Base-by-base conservation (phyloP, 345 rosid species). In the Eucalyptus erythrocorys region DNA sequence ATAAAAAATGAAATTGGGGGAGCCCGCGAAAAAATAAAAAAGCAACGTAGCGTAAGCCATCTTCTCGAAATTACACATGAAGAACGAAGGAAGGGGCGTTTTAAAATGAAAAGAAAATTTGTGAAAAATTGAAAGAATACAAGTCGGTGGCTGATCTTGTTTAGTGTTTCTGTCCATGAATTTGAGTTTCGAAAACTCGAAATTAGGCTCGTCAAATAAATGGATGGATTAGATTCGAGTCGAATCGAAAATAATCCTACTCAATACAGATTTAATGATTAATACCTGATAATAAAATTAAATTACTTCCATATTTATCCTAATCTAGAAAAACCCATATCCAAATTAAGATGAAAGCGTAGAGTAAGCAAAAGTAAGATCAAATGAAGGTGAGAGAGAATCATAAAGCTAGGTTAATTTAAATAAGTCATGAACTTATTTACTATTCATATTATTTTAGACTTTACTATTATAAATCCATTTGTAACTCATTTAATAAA, bases 281-380 rank as follows among this genome's bases (percentile, higher is more conserved):
- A 51, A 19, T 51, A 19, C 1, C 2, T 1, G 1, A 51, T 51
- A 10, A 22, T 51, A 51, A 3, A 19, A 21, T 51, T 21, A 51
- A 51, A 51, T 19, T 51, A 51, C 26, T 21, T 51, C 0, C 2
- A 8, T 51, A 51, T 7, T 51, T 7, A 51, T 21, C 26, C 2
- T 51, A 51, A 1, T 51, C 1, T 51, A 51, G 57, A 51, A 51
- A 51, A 51, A 51, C 0, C 1, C 2, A 51, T 51, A 21, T 21
- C 0, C 4, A 3, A 51, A 51, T 1, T 51, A 1, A 51, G 10
- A 10, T 1, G 10, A 21, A 26, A 19, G 10, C 0, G 0, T 21
- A 1, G 26, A 51, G 24, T 8, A 51, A 21, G 10, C 3, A 21
- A 51, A 10, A 0, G 1, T 51, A 2, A 21, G 26, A 51, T 51